phyloP scores from a whole-genome alignment of 1,284 basidiomycete species.

The Melanopsichium pennsylvanicum region DNA sequence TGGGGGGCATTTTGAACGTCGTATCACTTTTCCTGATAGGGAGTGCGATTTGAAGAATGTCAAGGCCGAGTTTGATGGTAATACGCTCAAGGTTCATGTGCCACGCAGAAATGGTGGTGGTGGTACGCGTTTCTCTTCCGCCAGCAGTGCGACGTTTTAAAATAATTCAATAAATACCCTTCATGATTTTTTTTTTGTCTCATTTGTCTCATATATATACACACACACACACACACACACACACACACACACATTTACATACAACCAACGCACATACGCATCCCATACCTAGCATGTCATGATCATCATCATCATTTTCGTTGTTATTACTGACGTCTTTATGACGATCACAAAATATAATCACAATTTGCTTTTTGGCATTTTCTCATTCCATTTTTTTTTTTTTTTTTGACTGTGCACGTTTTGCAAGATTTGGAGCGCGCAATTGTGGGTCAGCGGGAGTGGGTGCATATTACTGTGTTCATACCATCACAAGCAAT shows the following conservation, averaged over 20 bases:
- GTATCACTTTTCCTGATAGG: conserved; percentile 55
- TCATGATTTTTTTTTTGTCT: conserved; percentile 2
- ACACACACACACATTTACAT: too few relatives aligned
- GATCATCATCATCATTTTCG: neutral
- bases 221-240: too few relatives aligned
- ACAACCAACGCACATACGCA: too few relatives aligned
- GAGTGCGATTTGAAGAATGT: conserved; percentile 50
- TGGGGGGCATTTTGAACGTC: conserved; percentile 58
- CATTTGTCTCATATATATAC: neutral
- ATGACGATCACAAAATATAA: too few relatives aligned
- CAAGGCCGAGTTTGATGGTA: conserved; percentile 53
- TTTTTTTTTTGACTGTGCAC: too few relatives aligned
- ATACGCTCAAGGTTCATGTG: conserved; percentile 36
- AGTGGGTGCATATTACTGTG: too few relatives aligned
- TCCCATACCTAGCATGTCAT: neutral
- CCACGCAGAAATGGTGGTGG: conserved; percentile 11
- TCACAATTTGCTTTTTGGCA: too few relatives aligned
- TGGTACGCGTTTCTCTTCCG: conserved; percentile 20
- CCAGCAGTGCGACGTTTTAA: conserved; percentile 66
- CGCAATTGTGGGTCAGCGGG: too few relatives aligned
- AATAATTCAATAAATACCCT: neutral
- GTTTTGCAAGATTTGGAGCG: too few relatives aligned
- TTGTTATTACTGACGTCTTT: conserved; percentile 14
- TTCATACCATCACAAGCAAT: too few relatives aligned
- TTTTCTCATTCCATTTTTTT: too few relatives aligned